Conservation (phyloP, 2,329 filamentous ascomycete species). For the Ceratocystis ficicola region DNA sequence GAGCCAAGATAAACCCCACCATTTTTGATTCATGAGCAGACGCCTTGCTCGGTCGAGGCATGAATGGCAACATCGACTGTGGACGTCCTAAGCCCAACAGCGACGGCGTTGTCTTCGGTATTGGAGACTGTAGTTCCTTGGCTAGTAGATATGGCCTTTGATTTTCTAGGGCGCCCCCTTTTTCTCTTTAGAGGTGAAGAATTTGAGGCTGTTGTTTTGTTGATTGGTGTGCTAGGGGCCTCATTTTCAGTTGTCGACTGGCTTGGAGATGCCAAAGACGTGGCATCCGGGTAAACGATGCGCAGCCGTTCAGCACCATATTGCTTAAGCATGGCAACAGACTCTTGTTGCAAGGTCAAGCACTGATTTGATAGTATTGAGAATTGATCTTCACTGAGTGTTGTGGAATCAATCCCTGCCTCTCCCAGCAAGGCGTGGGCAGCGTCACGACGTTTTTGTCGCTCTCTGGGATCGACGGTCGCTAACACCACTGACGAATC, state of each 20-base stretch:
- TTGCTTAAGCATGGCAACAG: conserved; percentile 43
- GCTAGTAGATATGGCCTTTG: conserved; percentile 16
- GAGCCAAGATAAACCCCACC: not conserved
- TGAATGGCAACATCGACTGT: not conserved
- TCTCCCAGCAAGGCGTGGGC: conserved; percentile 38
- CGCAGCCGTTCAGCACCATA: conserved; percentile 46
- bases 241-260: conserved; percentile 28
- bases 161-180: conserved; percentile 16
- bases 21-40: not conserved
- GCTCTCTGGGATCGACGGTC: conserved; percentile 32
- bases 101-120: not conserved
- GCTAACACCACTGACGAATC: conserved; percentile 7
- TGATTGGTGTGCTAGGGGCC: conserved; percentile 21
- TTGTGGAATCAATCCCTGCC: conserved; percentile 40
- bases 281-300: conserved; percentile 40
- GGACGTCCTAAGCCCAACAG: not conserved
- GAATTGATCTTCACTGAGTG: conserved; percentile 44
- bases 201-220: conserved; percentile 21
- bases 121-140: not conserved
- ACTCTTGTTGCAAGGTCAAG: conserved; percentile 42
- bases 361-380: conserved; percentile 49
- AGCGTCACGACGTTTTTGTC: conserved; percentile 37
- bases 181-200: conserved; percentile 22
- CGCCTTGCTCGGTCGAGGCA: not conserved
- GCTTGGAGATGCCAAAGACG: not conserved